Percentiles rank a stretch among this genome's conserved stretches.
phyloP scores from a whole-genome alignment of 768 basidiomycete species.

The Boletellus ananas region DNA sequence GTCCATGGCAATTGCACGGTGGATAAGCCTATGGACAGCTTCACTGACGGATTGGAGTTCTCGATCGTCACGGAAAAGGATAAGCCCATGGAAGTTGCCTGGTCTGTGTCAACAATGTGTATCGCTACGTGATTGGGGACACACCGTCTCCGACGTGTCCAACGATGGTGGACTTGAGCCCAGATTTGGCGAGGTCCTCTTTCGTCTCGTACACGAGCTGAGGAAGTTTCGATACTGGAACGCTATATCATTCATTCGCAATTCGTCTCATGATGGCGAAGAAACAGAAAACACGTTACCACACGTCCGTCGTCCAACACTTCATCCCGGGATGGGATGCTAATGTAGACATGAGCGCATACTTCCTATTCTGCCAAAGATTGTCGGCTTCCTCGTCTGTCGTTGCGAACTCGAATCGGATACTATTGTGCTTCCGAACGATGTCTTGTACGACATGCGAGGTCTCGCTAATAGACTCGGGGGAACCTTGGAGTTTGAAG shows the following conservation, averaged over 20 bases:
- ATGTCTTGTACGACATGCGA: conserved; percentile 58
- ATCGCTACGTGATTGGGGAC: conserved; percentile 21
- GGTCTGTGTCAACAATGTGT: neutral
- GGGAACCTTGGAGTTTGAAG: conserved; percentile 87
- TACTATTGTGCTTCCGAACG: conserved; percentile 63
- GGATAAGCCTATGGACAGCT: conserved; percentile 67
- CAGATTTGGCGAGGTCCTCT: conserved; percentile 60
- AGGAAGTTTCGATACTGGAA: conserved; percentile 67
- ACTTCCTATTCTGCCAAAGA: conserved; percentile 85
- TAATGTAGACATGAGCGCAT: conserved; percentile 70
- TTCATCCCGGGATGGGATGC: conserved; percentile 58
- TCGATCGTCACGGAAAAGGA: conserved; percentile 56
- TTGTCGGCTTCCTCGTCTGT: conserved; percentile 72
- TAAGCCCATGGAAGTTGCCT: conserved; percentile 48
- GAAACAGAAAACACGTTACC: conserved; percentile 41
- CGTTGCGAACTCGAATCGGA: conserved; percentile 66
- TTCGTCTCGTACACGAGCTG: conserved; percentile 75
- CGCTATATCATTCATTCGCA: conserved; percentile 44
- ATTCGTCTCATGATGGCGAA: neutral
- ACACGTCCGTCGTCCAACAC: conserved; percentile 89
- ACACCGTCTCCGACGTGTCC: conserved; percentile 79
- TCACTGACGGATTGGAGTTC: conserved; percentile 53
- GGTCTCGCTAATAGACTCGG: conserved; percentile 51
- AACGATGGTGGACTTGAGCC: conserved; percentile 65
- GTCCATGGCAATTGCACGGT: conserved; percentile 68